Base-by-base conservation (phyloP, 2,329 filamentous ascomycete species). In the Clonostachys solani region DNA sequence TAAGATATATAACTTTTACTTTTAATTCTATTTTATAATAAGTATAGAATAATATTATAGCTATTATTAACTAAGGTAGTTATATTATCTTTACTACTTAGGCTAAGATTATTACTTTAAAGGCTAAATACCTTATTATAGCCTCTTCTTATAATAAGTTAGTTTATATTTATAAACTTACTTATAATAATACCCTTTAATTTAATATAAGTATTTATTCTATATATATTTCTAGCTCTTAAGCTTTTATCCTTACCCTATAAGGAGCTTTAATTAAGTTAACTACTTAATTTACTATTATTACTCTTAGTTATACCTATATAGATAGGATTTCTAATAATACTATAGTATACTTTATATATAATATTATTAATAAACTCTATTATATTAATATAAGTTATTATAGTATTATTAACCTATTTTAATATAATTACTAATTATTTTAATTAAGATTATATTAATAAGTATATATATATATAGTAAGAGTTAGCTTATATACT, bases 261-360 rank as follows among this genome's bases (percentile, higher is more conserved):
- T 41, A 35, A 23, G 33, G n/a, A n/a, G n/a, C n/a, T n/a, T n/a
- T n/a, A n/a, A n/a, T n/a, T n/a, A n/a, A n/a, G n/a, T n/a, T n/a
- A n/a, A n/a, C 7, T 35, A 16, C 37, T 45, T 45, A 45, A 36
- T 16, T 35, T 12, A 9, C 37, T n/a, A 16, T 35, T 45, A 35
- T n/a, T 43, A 47, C 18, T 12, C n/a, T 42, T 42, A 9, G 19
- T 12, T 47, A 46, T 23, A 17, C 7, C 43, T 18, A 42, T 35
- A 42, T 16, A 29, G 17, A 43, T 45, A 45, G 33, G 35, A 47
- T 42, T 47, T 34, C 43, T 45, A 34, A 12, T 18, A n/a, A 8
- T 36, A 12, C 5, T 34, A 42, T 45, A 35, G 16, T 45, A 12
- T 10, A 35, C 8, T 6, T 13, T n/a, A 45, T 45, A 35, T 34